These are phyloP conservation scores for Postia placenta DNA, from an alignment of 768 basidiomycete genomes.

Conservation along the genomic window DNA sequence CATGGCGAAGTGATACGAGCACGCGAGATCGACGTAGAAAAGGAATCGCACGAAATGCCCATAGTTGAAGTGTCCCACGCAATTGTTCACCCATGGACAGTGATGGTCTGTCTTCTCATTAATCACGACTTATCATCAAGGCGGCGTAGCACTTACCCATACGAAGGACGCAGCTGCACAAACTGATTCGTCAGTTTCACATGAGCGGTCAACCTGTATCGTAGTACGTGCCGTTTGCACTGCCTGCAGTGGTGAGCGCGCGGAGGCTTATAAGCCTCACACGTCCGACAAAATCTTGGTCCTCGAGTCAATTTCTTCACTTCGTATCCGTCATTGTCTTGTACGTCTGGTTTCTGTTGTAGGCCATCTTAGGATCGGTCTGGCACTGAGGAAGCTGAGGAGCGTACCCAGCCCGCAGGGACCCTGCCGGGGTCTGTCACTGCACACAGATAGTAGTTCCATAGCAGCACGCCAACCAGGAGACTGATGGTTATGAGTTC, in stretches of 20 bases:
- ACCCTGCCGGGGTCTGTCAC: conserved; percentile 80
- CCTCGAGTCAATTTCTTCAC: conserved; percentile 83
- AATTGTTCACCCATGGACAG: conserved; percentile 92
- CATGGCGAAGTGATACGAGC: conserved; percentile 84
- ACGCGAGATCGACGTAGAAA: conserved; percentile 87
- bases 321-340: conserved; percentile 67
- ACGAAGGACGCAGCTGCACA: conserved; percentile 68
- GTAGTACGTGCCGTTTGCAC: conserved; percentile 57
- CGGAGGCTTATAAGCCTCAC: conserved; percentile 80
- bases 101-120: conserved; percentile 60
- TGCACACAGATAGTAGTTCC: conserved; percentile 87
- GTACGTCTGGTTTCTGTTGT: conserved; percentile 66
- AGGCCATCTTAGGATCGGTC: background rate
- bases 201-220: background rate
- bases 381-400: background rate
- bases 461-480: conserved; percentile 70
- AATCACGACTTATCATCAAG: background rate
- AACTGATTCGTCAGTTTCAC: background rate
- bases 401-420: conserved; percentile 69
- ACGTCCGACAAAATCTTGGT: conserved; percentile 84
- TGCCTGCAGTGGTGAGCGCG: conserved; percentile 89
- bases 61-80: conserved; percentile 90
- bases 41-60: conserved; percentile 88
- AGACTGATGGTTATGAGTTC: conserved; percentile 38
- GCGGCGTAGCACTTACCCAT: conserved; percentile 59